Percentiles rank a stretch among this genome's conserved stretches.
phyloP scores from a whole-genome alignment of 192 early-diverging fungal genomes.

The Coemansia sp. region DNA sequence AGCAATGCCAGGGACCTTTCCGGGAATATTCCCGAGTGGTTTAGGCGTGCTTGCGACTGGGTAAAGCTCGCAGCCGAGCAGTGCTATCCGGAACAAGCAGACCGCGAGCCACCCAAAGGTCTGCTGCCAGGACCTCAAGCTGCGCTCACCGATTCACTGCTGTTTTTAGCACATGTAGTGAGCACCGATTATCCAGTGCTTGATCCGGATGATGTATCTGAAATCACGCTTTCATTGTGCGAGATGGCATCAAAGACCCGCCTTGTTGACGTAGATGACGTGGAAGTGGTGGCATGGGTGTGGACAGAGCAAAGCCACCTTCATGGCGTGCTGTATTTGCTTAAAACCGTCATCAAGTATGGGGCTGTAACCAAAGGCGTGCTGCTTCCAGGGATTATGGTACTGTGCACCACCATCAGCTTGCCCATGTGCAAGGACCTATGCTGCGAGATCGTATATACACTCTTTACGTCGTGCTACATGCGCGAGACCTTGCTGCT shows the following conservation, averaged over 20 bases:
- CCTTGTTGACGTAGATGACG: conserved; percentile 10
- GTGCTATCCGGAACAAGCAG: conserved; percentile 25
- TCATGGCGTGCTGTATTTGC: conserved; percentile 29
- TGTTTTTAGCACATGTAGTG: conserved; percentile 30
- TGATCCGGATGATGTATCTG: conserved; percentile 16
- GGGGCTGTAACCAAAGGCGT: conserved; percentile 34
- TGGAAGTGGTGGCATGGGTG: conserved; percentile 32
- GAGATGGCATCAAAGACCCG: conserved; percentile 18
- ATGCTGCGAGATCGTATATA: conserved; percentile 41
- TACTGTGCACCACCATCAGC: conserved; percentile 43
- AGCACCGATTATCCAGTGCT: conserved; percentile 41
- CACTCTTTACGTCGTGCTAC: conserved; percentile 50
- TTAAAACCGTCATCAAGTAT: conserved; percentile 45
- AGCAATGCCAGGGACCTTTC: conserved; percentile 19
- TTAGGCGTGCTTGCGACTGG: conserved; percentile 26
- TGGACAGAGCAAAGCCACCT: conserved; percentile 38
- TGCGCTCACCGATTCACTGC: conserved; percentile 29
- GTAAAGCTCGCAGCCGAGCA: conserved; percentile 14
- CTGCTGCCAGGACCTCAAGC: conserved; percentile 3
- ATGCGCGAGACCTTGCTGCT: conserved; percentile 48
- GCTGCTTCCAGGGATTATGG: conserved; percentile 24
- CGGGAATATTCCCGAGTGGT: conserved; percentile 19
- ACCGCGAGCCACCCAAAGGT: conserved; percentile 5
- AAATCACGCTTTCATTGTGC: conserved; percentile 12
- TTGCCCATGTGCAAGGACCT: conserved; percentile 27